Percentiles rank a stretch among this genome's conserved stretches.
phyloP scores from a whole-genome alignment of 148 eudicot species.

The Rhododendron williamsianum region DNA sequence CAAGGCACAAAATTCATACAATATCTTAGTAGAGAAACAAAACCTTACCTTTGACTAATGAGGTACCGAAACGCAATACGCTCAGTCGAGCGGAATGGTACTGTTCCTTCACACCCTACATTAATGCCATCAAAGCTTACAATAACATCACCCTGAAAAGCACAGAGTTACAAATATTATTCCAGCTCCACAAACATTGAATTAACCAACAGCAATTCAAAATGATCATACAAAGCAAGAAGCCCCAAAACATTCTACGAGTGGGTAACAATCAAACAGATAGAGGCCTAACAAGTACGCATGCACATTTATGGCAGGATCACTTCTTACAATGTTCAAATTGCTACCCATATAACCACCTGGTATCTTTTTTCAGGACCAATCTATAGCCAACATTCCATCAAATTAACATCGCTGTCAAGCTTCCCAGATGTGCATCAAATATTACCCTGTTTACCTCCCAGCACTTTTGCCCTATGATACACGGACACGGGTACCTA shows the following conservation, averaged over 20 bases:
- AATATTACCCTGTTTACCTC: background rate
- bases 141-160: constrained; percentile 85
- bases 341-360: too few relatives aligned
- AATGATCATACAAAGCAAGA: background rate
- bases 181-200: background rate
- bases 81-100: constrained; percentile 85
- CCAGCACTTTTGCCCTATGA: background rate
- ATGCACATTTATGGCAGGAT: background rate
- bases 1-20: background rate
- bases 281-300: background rate
- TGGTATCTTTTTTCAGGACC: background rate
- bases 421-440: background rate
- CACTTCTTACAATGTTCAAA: background rate
- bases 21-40: constrained; percentile 6
- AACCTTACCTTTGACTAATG: constrained; percentile 79
- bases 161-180: background rate
- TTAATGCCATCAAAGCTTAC: constrained; percentile 77
- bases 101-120: constrained; percentile 96
- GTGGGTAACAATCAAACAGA: constrained; percentile 4
- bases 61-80: constrained; percentile 98
- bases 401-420: background rate
- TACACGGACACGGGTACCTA: too few relatives aligned
- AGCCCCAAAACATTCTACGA: background rate
- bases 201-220: background rate
- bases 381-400: background rate